phyloP scores from a whole-genome alignment of 768 basidiomycete genomes.

The Phlebiopsis flavidoalba region DNA sequence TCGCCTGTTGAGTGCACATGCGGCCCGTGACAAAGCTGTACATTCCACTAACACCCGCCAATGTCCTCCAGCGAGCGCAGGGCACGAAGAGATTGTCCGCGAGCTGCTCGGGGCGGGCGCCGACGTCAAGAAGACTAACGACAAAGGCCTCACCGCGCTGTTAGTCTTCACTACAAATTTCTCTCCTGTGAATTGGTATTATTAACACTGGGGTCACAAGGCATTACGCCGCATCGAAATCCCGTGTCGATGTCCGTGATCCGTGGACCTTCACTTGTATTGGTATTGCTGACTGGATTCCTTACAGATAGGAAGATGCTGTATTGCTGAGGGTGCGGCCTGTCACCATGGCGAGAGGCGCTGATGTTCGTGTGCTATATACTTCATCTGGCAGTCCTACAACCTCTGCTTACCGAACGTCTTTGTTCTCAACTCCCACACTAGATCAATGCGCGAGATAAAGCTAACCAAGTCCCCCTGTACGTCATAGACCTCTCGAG shows the following conservation, averaged over 20 bases:
- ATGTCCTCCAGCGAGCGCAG: slow-evolving; percentile 63
- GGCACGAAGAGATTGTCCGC: slow-evolving; percentile 66
- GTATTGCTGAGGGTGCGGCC: no score
- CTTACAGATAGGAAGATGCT: slow-evolving; percentile 77
- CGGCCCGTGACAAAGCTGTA: not conserved
- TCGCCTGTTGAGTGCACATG: slow-evolving; percentile 47
- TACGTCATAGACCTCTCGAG: slow-evolving; percentile 32
- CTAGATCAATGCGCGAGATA: slow-evolving; percentile 92
- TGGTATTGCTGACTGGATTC: slow-evolving; percentile 7
- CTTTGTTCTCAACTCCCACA: not conserved
- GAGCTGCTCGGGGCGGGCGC: slow-evolving; percentile 82
- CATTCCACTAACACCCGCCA: not conserved
- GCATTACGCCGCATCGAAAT: slow-evolving; percentile 92
- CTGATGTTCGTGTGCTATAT: slow-evolving; percentile 65
- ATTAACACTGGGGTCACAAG: slow-evolving; percentile 32
- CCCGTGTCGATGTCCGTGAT: slow-evolving; percentile 64
- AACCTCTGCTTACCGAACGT: slow-evolving; percentile 26
- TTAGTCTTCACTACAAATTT: slow-evolving; percentile 34
- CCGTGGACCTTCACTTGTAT: not conserved
- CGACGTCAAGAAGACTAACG: slow-evolving; percentile 74
- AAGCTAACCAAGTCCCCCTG: slow-evolving; percentile 89
- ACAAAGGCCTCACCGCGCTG: slow-evolving; percentile 82
- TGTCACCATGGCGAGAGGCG: slow-evolving; percentile 84
- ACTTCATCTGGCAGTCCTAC: not conserved
- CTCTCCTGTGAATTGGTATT: not conserved